Base-by-base conservation (phyloP, 352 stramenopile genomes). In the Halophytophthora polymorphica region DNA sequence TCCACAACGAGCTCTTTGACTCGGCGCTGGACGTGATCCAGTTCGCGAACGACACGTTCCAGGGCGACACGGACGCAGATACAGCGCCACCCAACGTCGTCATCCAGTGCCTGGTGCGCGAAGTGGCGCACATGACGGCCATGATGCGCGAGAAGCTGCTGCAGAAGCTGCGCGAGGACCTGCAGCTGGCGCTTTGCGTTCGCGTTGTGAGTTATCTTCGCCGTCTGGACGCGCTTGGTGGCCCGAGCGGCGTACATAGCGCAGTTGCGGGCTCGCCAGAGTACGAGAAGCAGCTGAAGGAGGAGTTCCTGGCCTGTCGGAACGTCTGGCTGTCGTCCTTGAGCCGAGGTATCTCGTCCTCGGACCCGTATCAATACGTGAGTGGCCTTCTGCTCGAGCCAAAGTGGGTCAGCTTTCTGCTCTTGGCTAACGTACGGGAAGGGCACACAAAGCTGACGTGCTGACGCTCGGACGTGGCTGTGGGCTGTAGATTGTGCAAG, bases 1-100 rank as follows among this genome's bases (percentile, higher is more conserved):
- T 98, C 36, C 78, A 97, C 50, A 98, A 97, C 56, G 95, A 98
- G 56, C 70, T 98, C 8, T 98, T 97, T 45, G 96, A 99, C 51
- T 95, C 98, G 36, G 96, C 96, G 4, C 72, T 99, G 18, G 96
- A 97, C 45, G 85, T 99, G 63, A 96, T 97, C 43, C 82, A 94
- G 23, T 98, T 99, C 65, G 72, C 73, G 14, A 77, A 84, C 29
- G 76, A 93, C 19, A 84, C 61, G 4, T 90, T 93, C 48, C 56
- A 76, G 35, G 50, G 65, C 6, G 68, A 75, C 21, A 41, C 58
- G 7, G 56, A 48, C n/a, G 34, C 37, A 1, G 44, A 61, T 17
- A 19, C 36, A 3, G 5, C 42, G 12, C 43, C 64, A 3, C 61
- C 50, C 3, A 90, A 93, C 45, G 64, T 86, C 31, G 67, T 93